Base-by-base conservation (phyloP, 2,329 filamentous ascomycete genomes). In the Fusarium fracticaudum region DNA sequence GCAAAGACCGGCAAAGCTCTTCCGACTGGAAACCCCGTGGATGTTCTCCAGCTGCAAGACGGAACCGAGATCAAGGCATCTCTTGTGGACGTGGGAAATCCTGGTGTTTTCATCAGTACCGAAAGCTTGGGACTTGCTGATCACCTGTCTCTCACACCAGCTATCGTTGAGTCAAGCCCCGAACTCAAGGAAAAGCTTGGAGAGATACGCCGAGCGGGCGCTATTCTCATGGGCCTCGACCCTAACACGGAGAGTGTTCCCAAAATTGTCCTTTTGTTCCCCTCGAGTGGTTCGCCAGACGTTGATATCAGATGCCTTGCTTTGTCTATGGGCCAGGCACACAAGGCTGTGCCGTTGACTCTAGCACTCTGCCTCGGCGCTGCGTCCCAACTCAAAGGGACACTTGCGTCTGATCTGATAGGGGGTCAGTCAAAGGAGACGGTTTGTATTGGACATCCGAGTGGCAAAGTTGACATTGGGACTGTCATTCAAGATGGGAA, bases 1-100 rank as follows among this genome's bases (percentile, higher is more conserved):
- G 89, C 90, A 15, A 90, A 89, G 77, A 93, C 91, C 0, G 90
- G 90, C 6, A 88, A 72, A 31, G 79, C 79, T 11, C 73, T 83
- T 1, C 81, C 81, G 1, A 93, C 91, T 0, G 90, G 90, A 0
- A 88, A 86, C 44, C 77, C 82, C 0, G 77, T 86, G 1, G 90
- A 93, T 76, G 77, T 60, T 0, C 82, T 93, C 22, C 82, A 85
- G 1, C 58, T 83, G 8, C 55, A 73, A 1, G 80, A 80, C 18
- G 79, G 79, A 8, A 75, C 64, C 13, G 85, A 83, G 1, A 79
- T 90, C 8, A 74, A 79, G 8, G 88, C 86, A 1, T 91, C 89
- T 2, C 88, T 91, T 33, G 85, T 92, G 3, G 91, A 93, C 70
- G 89, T 89, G 2, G 87, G 87, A 3, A 92, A 92, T 73, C 91